These are phyloP conservation scores for Saxispiralis lemnorum DNA, from an alignment of 495 filamentous ascomycete genomes.

Conservation along the genomic window DNA sequence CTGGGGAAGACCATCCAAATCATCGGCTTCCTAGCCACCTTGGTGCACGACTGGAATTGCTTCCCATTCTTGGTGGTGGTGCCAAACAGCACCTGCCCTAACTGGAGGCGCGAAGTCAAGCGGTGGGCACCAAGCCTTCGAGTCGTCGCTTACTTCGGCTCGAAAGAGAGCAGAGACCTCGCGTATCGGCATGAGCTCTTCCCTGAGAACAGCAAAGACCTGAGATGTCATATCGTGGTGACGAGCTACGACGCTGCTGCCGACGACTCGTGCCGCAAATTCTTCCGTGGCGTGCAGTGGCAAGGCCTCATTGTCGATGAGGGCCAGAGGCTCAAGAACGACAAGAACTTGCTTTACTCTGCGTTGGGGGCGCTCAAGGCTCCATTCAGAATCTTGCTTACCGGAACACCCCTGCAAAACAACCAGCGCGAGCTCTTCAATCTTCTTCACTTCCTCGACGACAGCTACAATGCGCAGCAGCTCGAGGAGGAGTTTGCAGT, in stretches of 20 bases:
- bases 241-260: constrained; percentile 83
- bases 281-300: constrained; percentile 60
- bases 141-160: constrained; percentile 82
- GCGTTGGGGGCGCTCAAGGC: constrained; percentile 53
- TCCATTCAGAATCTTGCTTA: constrained; percentile 67
- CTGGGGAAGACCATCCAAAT: constrained; percentile 96
- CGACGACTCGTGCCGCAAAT: constrained; percentile 41
- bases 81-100: constrained; percentile 84
- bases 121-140: constrained; percentile 73
- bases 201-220: constrained; percentile 36
- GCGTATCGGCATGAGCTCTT: constrained; percentile 70
- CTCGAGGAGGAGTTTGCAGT: constrained; percentile 60
- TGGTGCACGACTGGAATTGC: constrained; percentile 49
- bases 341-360: constrained; percentile 62
- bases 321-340: constrained; percentile 90
- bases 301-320: constrained; percentile 84
- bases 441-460: constrained; percentile 79
- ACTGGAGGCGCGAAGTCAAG: constrained; percentile 95
- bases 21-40: constrained; percentile 58
- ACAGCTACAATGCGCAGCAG: constrained; percentile 43
- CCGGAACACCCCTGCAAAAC: constrained; percentile 82
- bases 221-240: constrained; percentile 80
- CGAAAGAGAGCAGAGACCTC: constrained; percentile 46
- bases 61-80: constrained; percentile 91
- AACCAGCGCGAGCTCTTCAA: constrained; percentile 90